Evolutionary conservation across 1,139 yeast genomes (phyloP), one percentile per base, ranked within the genome.

Genomic region (Diutina sp.): DNA sequence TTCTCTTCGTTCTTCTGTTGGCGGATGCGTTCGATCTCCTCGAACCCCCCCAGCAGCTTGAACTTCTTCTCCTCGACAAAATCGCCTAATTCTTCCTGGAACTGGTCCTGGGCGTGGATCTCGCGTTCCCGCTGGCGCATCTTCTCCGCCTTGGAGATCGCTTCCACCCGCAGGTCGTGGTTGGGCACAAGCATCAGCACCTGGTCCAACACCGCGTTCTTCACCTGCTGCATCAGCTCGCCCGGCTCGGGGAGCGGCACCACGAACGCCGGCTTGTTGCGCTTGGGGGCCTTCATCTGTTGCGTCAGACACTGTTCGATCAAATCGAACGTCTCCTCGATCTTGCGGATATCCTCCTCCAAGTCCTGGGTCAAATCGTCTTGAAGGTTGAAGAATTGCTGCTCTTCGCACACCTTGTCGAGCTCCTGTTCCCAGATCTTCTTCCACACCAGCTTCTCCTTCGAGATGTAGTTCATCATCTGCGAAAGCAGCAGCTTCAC

Each of bases 381-480:
- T 67, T 93, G 98, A 41, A 90, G 77, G 60, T 88, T 87, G 70
- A 91, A 83, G 66, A 90, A 90, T 62, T 91, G 96, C 67, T 93
- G 98, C 65, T 91, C 97, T 63, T 90, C 96, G 60, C 96, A 87
- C 28, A 93, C 95, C 53, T 85, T 85, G 61, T 90, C 95, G 59
- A 93, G 77, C 65, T 91, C 97, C 6, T 85, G 75, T 67, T 91
- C 97, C 98, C 99, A 93, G 32, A 90, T 85, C 63, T 82, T 83
- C 66, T 90, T 88, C 97, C 98, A 90, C 47, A 83, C 83, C 4
- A 90, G 85, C 62, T 87, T 87, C 65, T 90, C 98, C 12, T 74
- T 75, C 1, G 70, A 64, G 51, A 95, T 85, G 64, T 82, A 90
- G 7, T 70, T 71, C n/a, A 78, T 76, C 79, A 91, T 79, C 6